Evolutionary conservation across 1,284 basidiomycete genomes (phyloP), one percentile per base, ranked within the genome.

Genomic region (Apiotrichum veenhuisii): DNA sequence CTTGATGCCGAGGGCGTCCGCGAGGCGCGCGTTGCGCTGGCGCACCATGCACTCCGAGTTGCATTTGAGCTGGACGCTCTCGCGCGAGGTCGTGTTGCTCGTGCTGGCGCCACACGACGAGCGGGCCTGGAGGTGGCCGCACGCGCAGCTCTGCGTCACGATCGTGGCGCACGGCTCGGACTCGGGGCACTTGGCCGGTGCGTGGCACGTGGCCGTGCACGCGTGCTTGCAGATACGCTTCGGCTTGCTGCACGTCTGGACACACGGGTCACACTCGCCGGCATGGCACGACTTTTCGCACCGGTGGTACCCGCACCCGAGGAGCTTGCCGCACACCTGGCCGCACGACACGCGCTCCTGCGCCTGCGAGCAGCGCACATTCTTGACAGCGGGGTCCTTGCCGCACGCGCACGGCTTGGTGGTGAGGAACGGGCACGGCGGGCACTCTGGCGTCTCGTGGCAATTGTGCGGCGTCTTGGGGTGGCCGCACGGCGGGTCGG

Each of bases 321-420:
- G 78, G 5, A 87, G 77, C 61, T 85, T 86, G 61, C 88, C 89
- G 71, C 93, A 96, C 1, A 80, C 71, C 40, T 80, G 82, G 5
- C 92, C 92, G 71, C 92, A 97, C 0, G 83, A 86, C 2, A 96
- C 86, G 62, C 86, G 87, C 65, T 88, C 87, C 54, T 66, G 64
- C 33, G 56, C 52, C 64, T 87, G 83, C 5, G 89, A 89, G 73
- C 92, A 96, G 40, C 84, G 80, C 5, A 80, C 70, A 62, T 80
- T 78, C 64, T 78, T 76, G 54, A 77, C 72, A 0, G 64, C 80
- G 36, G 76, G 77, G 67, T 86, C 87, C 82, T 93, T 94, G 14
- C 90, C 89, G 69, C 93, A 97, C 0, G 88, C 89, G 70, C 93
- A 97, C 2, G 73, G 68, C 72, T 91, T 92, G 26, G 79, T 80